Evolutionary conservation across 2,329 filamentous ascomycete species (phyloP).

Genomic region (Fusarium sp.): DNA sequence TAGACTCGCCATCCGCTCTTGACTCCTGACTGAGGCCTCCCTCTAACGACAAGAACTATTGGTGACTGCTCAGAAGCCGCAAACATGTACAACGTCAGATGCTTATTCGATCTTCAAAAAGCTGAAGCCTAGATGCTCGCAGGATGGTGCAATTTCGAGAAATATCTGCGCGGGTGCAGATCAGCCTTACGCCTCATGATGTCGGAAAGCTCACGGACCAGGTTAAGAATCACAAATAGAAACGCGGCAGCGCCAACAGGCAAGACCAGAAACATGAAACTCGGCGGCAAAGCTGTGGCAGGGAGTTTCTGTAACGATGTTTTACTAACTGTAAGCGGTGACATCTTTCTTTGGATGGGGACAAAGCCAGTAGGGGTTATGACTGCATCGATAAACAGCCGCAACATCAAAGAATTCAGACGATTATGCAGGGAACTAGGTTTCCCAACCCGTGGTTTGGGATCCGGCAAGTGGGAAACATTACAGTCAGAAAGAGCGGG

Average conservation of each 20-base stretch:
- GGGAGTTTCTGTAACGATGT: slow-evolving; percentile 7
- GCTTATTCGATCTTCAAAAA: slow-evolving; percentile 33
- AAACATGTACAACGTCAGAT: slow-evolving; percentile 32
- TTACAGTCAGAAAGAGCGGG: slow-evolving; percentile 10
- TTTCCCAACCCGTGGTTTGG: slow-evolving; percentile 7
- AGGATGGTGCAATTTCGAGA: slow-evolving; percentile 33
- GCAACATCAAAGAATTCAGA: slow-evolving; percentile 23
- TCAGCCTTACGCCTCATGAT: slow-evolving; percentile 43
- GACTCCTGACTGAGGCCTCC: slow-evolving; percentile 43
- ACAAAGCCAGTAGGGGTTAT: slow-evolving; percentile 8
- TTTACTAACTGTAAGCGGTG: slow-evolving; percentile 41
- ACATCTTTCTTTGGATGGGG: slow-evolving; percentile 35
- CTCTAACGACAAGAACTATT: slow-evolving; percentile 12
- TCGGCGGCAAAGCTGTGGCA: slow-evolving; percentile 19
- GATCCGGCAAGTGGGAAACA: slow-evolving; percentile 12
- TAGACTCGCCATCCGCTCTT: slow-evolving; percentile 1
- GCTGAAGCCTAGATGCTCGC: slow-evolving; percentile 24
- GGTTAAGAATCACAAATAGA: slow-evolving; percentile 28
- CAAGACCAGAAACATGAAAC: slow-evolving; percentile 25
- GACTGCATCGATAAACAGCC: slow-evolving; percentile 29
- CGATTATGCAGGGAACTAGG: slow-evolving; percentile 10
- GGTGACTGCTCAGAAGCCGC: slow-evolving; percentile 6
- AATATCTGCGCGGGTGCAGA: slow-evolving; percentile 25
- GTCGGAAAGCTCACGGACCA: slow-evolving; percentile 36
- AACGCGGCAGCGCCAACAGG: slow-evolving; percentile 26